These are phyloP conservation scores for Pulveroboletus sp. DNA, from an alignment of 768 basidiomycete species.

Conservation along the genomic window DNA sequence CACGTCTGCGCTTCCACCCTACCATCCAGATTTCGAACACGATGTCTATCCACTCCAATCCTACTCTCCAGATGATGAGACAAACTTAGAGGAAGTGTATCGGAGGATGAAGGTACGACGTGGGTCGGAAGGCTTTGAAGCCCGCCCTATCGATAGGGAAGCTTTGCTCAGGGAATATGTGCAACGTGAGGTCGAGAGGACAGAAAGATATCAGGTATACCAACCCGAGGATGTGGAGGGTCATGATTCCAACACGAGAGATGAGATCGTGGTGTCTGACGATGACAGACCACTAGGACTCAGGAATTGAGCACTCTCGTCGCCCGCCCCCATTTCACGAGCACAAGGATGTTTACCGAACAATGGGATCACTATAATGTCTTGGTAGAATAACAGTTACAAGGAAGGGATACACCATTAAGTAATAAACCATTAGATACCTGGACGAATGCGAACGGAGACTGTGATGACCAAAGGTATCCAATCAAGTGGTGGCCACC, in stretches of 20 bases:
- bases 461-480: conserved; percentile 3
- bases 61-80: conserved; percentile 15
- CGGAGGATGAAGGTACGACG: conserved; percentile 45
- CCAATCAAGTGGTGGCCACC: conserved; percentile 21
- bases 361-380: conserved; percentile 13
- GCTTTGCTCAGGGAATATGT: conserved; percentile 59
- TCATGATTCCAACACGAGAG: conserved; percentile 17
- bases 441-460: conserved; percentile 8
- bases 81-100: conserved; percentile 31
- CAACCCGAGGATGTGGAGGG: conserved; percentile 50
- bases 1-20: conserved; percentile 58
- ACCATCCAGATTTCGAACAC: conserved; percentile 65
- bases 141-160: conserved; percentile 56
- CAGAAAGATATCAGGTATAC: conserved; percentile 64
- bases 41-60: conserved; percentile 22
- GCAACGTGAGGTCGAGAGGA: conserved; percentile 46
- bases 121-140: conserved; percentile 84
- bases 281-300: conserved; percentile 21
- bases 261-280: conserved; percentile 8
- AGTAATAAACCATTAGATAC: conserved; percentile 29
- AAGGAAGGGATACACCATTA: conserved; percentile 28
- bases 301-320: conserved; percentile 10
- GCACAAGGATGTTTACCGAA: conserved; percentile 5
- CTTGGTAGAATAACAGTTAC: conserved; percentile 25
- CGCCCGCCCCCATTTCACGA: background rate